phyloP scores from a whole-genome alignment of 2,329 filamentous ascomycete species.

The Cytospora piceicola region DNA sequence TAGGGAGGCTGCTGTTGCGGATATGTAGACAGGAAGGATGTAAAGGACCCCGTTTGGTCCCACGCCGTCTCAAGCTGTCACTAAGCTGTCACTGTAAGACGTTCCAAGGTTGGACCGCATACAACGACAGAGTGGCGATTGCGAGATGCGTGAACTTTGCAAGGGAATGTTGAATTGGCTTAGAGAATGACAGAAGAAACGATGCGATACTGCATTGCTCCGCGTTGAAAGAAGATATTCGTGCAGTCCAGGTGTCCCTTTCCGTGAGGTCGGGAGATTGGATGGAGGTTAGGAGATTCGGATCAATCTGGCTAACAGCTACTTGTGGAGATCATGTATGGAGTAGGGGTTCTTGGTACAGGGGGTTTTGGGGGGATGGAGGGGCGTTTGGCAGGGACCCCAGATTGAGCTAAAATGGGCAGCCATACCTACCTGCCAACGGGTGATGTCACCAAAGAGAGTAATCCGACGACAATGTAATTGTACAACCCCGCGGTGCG shows the following conservation, averaged over 20 bases:
- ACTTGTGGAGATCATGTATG: slow-evolving; percentile 22
- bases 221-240: slow-evolving; percentile 11
- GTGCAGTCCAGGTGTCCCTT: slow-evolving; percentile 27
- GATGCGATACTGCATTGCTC: slow-evolving; percentile 1
- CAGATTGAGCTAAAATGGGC: neutral
- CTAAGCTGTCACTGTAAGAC: neutral
- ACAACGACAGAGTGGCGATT: neutral
- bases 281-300: slow-evolving; percentile 23
- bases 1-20: neutral
- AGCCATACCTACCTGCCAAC: neutral
- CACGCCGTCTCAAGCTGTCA: slow-evolving; percentile 1
- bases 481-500: neutral
- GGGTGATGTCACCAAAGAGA: neutral
- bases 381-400: neutral
- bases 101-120: neutral
- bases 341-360: slow-evolving; percentile 23
- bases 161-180: neutral
- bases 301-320: slow-evolving; percentile 33
- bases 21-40: neutral
- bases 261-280: slow-evolving; percentile 29
- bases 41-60: neutral
- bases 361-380: slow-evolving; percentile 14
- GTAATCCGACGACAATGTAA: neutral
- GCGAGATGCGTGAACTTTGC: neutral
- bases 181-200: neutral